Base-by-base conservation (phyloP, 192 early-diverging fungal species). In the Phlyctochytrium planicorne region DNA sequence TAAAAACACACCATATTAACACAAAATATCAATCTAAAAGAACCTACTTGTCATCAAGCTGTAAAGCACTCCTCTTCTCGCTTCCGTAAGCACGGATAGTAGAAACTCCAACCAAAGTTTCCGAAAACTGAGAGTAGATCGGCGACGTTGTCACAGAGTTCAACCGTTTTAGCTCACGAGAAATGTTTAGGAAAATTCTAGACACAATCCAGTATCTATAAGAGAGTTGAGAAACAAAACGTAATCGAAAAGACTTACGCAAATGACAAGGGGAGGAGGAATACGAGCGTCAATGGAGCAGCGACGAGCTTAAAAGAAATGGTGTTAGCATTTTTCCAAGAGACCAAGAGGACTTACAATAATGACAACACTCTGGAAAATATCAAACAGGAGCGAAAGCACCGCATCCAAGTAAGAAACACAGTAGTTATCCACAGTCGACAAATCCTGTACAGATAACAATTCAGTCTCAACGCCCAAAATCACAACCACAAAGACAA, bases 91-190 rank as follows among this genome's bases (percentile, higher is more conserved):
- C 77, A 3, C 77, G 62, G 23, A 78, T 80, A 1, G 77, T 79
- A 2, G 69, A 57, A 6, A 79, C 75, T 25, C 77, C 77, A 29
- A n/a, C n/a, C 40, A 50, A 50, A 50, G 40, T 84, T 73, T 97
- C 91, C 65, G 87, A 87, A 68, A 94, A 93, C 60, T 91, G 85
- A 56, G 91, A 86, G 71, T 88, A 84, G 24, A 94, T 83, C 2
- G 93, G 91, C 30, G 85, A 84, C 62, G 83, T 83, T 3, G 89
- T 81, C 29, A 90, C 81, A 1, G 88, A 86, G 75, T 94, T 89
- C 6, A 94, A 70, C 24, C 95, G 89, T 82, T 97, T 94, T 29
- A 96, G 72, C 65, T 96, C 93, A 40, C 94, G 84, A 3, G 91
- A 89, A 3, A 92, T 84, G 3, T 78, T 82, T 30, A 94, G 76